These are phyloP conservation scores for Crucibulum laeve DNA, from an alignment of 768 basidiomycete species.

Conservation along the genomic window DNA sequence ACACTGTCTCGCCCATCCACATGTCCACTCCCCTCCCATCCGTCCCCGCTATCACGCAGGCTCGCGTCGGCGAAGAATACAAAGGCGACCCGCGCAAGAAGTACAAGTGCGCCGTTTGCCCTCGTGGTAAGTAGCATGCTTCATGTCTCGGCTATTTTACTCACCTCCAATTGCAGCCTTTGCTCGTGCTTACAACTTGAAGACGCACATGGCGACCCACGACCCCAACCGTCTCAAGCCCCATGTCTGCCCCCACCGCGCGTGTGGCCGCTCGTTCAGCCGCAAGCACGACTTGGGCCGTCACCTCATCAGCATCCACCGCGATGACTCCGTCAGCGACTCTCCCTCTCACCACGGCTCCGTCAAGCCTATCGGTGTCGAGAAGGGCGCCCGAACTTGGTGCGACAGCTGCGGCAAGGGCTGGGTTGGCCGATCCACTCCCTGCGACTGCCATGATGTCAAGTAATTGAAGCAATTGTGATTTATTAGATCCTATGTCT, in stretches of 20 bases:
- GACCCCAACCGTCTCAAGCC: conserved; percentile 90
- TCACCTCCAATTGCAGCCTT: conserved; percentile 52
- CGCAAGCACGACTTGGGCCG: conserved; percentile 93
- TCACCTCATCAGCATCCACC: conserved; percentile 83
- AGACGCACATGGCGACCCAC: conserved; percentile 94
- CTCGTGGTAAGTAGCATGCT: conserved; percentile 47
- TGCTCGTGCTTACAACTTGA: conserved; percentile 90
- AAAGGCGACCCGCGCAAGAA: conserved; percentile 71
- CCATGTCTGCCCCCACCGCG: conserved; percentile 79
- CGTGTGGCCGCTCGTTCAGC: conserved; percentile 88
- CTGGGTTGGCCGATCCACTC: conserved; percentile 46
- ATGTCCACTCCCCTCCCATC: conserved; percentile 47
- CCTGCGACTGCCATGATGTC: conserved; percentile 62
- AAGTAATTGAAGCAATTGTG: conserved; percentile 37
- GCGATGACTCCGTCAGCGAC: conserved; percentile 52
- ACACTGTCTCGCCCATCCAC: conserved; percentile 54
- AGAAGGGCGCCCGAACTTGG: conserved; percentile 59
- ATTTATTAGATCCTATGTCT: conserved; percentile 10
- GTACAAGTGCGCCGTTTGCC: conserved; percentile 73
- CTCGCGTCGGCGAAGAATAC: conserved; percentile 41
- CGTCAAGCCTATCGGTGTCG: conserved; percentile 63
- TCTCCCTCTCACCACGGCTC: conserved; percentile 32
- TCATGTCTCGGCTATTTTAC: conserved; percentile 5
- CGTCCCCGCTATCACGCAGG: conserved; percentile 37
- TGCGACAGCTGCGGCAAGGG: conserved; percentile 75